Percentiles rank a stretch among this genome's conserved stretches.
These are phyloP conservation scores for Termitomyces sp. DNA, from an alignment of 768 basidiomycete genomes.

Conservation along the genomic window DNA sequence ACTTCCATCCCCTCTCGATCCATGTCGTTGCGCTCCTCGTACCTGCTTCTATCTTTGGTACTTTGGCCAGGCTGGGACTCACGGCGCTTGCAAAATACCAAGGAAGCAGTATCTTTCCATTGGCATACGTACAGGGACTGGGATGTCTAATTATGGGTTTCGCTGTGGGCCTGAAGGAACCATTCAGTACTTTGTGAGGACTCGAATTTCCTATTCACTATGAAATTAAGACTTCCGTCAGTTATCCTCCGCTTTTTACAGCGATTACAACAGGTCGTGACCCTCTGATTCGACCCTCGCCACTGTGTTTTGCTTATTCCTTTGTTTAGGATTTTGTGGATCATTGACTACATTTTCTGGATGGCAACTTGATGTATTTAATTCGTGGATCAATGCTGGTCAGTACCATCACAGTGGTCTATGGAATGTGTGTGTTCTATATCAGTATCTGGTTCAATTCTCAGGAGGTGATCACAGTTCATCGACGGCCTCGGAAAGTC, in stretches of 20 bases:
- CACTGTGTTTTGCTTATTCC: not conserved
- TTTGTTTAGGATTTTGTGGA: conserved; percentile 82
- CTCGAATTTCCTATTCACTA: not conserved
- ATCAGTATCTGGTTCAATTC: conserved; percentile 1
- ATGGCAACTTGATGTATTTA: conserved; percentile 89
- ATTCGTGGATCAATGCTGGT: conserved; percentile 73
- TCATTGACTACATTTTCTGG: conserved; percentile 95
- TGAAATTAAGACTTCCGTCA: conserved; percentile 25
- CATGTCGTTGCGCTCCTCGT: conserved; percentile 68
- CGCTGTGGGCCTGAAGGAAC: conserved; percentile 61
- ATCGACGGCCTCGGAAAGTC: conserved; percentile 83
- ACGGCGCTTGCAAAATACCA: conserved; percentile 69
- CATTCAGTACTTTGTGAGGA: conserved; percentile 71
- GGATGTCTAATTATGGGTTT: conserved; percentile 95
- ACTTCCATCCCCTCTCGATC: conserved; percentile 49
- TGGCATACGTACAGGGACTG: conserved; percentile 80
- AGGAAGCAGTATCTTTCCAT: conserved; percentile 70
- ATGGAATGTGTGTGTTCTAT: conserved; percentile 52
- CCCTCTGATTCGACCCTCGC: not conserved
- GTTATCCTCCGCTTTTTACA: conserved; percentile 86
- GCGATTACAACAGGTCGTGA: conserved; percentile 77
- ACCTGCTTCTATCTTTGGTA: conserved; percentile 82
- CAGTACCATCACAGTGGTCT: conserved; percentile 57
- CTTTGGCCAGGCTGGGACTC: conserved; percentile 77
- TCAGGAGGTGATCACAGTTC: conserved; percentile 43